Evolutionary conservation across 495 filamentous ascomycete genomes (phyloP), one percentile per base, ranked within the genome.

Genomic region (Aspergillus saccharolyticus): DNA sequence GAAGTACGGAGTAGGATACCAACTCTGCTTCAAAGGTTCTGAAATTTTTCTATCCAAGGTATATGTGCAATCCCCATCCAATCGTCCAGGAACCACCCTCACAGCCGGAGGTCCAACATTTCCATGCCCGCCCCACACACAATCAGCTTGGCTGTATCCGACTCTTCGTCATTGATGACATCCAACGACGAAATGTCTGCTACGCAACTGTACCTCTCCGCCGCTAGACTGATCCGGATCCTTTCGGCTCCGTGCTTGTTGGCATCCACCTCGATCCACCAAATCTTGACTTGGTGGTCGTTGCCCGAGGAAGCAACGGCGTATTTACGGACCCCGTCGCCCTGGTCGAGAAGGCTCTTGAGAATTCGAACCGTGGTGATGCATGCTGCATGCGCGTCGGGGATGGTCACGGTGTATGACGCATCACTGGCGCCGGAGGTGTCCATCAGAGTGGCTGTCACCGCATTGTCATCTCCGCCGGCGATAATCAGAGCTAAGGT

Each of bases 401-500:
- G 80, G 10, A 96, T 73, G 0, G 88, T 74, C 1, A 83, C 66
- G 12, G 83, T 83, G 44, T 62, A 66, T n/a, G 71, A 59, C 9
- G 42, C 30, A n/a, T 55, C 52, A 19, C 48, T 54, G 15, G 30
- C 61, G 28, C 60, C 24, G 21, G 51, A 42, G 17, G 63, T 64
- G 44, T 54, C 48, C 44, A 85, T 55, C 24, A 80, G 71, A 1
- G 84, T 79, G 10, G 93, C 63, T 0, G 79, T 81, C 0, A 96
- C 63, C 3, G 87, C 85, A 61, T 91, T 91, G 63, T 96, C 92
- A 60, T 97, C 92, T 5, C 92, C 89, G 16, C 88, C 90, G 0
- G 88, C 87, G n/a, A 86, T 66, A 17, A 93, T 58, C 9, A 93
- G 33, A 25, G 74, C 78, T 2, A 54, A 47, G 0, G 58, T 59